Base-by-base conservation (phyloP, 164 flowering plant species). In the Nymphaea thermarum region DNA sequence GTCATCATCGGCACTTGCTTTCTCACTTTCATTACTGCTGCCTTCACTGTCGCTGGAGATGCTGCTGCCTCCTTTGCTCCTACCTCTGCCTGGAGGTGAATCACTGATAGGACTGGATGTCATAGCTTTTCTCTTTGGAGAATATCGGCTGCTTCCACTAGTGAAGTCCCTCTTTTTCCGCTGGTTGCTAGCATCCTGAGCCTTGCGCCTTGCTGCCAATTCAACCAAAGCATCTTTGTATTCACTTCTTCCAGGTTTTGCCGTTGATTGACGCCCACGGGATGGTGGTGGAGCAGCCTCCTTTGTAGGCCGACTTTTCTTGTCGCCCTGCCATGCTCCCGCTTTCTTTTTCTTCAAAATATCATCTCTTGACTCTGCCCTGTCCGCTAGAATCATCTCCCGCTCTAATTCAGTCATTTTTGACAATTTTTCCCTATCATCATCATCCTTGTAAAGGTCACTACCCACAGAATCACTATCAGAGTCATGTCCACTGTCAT, bases 141-240 rank as follows among this genome's bases (percentile, higher is more conserved):
- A 77, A 14, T 76, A 82, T 60, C 85, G 72, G 44, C 72, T 74
- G 6, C 78, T 78, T 11, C 77, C 67, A 17, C 85, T 82, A 69
- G 74, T 66, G 60, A 85, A 68, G 79, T 87, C 93, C 67, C 85
- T 82, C 73, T 76, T 45, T 70, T 65, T 53, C 12, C 82, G 77
- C 68, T 80, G 82, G 47, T 77, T 82, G 63, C 84, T 93, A 6
- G 88, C 82, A 63, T 86, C 87, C 73, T 86, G 94, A 75, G 88
- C 91, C 74, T 82, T 71, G 63, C 89, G 82, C 69, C 88, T 94
- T 3, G 90, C 93, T 18, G 94, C 82, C 68, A 94, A 69, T 75
- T 94, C 96, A 78, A 86, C 90, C 78, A 94, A 73, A 6, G 98
- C 96, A 68, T 82, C 98, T 73, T 86, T 88, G 44, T 86, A 89